phyloP scores from a whole-genome alignment of 208 protist genomes.

The Polymyxa betae region DNA sequence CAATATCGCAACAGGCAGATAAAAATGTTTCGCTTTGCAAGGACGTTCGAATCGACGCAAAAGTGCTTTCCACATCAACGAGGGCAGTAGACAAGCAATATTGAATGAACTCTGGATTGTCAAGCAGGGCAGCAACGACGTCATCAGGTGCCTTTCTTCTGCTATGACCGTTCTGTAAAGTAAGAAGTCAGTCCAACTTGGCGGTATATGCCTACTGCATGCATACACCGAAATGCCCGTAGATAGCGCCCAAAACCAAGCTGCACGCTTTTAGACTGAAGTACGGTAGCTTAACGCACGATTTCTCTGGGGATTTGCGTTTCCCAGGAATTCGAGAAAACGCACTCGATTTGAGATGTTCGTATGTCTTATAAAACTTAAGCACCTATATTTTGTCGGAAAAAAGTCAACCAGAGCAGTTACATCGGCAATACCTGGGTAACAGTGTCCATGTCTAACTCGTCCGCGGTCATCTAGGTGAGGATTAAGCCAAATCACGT shows the following conservation, averaged over 20 bases:
- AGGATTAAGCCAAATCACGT: neutral
- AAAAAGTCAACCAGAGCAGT: neutral
- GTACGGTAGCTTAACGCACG: too few species aligned
- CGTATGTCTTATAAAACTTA: neutral
- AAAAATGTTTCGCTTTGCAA: neutral
- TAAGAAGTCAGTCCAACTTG: too few species aligned
- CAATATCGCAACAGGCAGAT: neutral
- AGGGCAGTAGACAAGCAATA: too few species aligned
- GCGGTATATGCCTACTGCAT: too few species aligned
- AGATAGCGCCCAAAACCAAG: too few species aligned
- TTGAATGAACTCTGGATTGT: too few species aligned
- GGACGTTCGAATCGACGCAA: neutral
- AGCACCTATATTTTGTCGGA: neutral
- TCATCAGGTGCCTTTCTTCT: too few species aligned
- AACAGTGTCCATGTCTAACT: neutral
- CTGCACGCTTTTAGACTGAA: too few species aligned
- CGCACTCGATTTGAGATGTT: neutral
- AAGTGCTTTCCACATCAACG: neutral
- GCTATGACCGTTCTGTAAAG: too few species aligned
- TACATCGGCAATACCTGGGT: neutral
- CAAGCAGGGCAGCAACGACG: too few species aligned
- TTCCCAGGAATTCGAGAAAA: neutral
- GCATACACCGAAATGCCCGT: too few species aligned
- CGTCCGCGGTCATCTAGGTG: neutral
- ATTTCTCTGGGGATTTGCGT: neutral